Percentiles rank a stretch among this genome's conserved stretches.
Evolutionary conservation across 2,329 filamentous ascomycete genomes (phyloP).

Genomic region (Calcarisporium arbuscula): DNA sequence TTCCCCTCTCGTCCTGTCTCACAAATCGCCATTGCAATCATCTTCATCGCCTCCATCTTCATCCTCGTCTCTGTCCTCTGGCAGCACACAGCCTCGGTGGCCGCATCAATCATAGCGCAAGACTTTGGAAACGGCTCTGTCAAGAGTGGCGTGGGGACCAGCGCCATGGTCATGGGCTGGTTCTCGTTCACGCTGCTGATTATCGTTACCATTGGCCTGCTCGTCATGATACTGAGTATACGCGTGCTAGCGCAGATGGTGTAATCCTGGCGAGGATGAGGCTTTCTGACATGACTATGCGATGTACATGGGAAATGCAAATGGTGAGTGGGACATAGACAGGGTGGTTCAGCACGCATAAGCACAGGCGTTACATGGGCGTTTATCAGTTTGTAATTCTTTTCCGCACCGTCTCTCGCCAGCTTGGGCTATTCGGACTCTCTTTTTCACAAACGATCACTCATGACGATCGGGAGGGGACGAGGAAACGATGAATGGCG

Average conservation of each 20-base stretch:
- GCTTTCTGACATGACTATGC: constrained; percentile 14
- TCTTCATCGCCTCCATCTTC: constrained; percentile 71
- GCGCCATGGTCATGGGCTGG: constrained; percentile 96
- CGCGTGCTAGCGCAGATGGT: constrained; percentile 62
- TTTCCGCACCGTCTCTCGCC: constrained; percentile 6
- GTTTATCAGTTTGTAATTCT: constrained; percentile 11
- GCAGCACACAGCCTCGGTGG: constrained; percentile 95
- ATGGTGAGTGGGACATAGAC: constrained; percentile 5
- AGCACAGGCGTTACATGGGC: constrained; percentile 26
- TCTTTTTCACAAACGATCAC: no score
- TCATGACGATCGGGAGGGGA: no score
- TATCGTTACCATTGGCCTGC: constrained; percentile 86
- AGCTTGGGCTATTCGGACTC: no score
- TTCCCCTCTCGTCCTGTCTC: constrained; percentile 90
- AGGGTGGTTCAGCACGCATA: constrained; percentile 19
- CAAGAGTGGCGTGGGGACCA: constrained; percentile 80
- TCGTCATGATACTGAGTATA: constrained; percentile 96
- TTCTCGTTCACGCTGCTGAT: constrained; percentile 92
- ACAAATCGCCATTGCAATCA: constrained; percentile 86
- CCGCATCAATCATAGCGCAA: constrained; percentile 87
- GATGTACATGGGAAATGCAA: constrained; percentile 8
- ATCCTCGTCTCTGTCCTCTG: constrained; percentile 71
- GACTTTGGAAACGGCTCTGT: constrained; percentile 89
- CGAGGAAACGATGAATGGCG: no score
- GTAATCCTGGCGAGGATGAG: no score